Percentiles rank a stretch among this genome's conserved stretches.
Conservation (phyloP, 2,329 filamentous ascomycete species). For the Colletotrichum magnum region DNA sequence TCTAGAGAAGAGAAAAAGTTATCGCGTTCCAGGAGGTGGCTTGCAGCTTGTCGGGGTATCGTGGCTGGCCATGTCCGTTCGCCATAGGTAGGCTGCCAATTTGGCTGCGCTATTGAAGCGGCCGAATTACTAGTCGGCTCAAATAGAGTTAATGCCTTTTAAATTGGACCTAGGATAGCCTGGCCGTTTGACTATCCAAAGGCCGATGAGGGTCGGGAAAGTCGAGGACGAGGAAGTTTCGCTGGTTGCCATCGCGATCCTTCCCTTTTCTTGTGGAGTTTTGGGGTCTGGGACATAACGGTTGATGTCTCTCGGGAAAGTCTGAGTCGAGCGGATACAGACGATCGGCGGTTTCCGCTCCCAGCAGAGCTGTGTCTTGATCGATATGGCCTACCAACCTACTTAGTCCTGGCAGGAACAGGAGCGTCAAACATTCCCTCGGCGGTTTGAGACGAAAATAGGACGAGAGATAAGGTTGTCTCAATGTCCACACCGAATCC, state of each 20-base stretch:
- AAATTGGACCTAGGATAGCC: not conserved
- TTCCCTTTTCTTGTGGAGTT: too few species aligned
- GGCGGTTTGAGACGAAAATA: slow-evolving; percentile 11
- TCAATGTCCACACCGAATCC: not conserved
- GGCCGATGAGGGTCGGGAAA: not conserved
- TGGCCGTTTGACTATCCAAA: slow-evolving; percentile 15
- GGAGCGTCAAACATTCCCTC: not conserved
- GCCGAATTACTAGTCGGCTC: slow-evolving; percentile 11
- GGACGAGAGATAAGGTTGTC: slow-evolving; percentile 18
- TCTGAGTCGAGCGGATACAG: not conserved
- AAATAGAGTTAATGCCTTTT: slow-evolving; percentile 25
- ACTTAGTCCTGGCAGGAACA: not conserved
- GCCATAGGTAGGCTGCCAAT: not conserved
- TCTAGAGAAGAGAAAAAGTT: not conserved
- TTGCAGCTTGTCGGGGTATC: slow-evolving; percentile 5
- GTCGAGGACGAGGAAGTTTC: not conserved
- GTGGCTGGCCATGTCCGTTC: slow-evolving; percentile 1
- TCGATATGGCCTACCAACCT: too few species aligned
- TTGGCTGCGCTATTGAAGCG: slow-evolving; percentile 29
- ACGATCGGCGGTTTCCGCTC: too few species aligned
- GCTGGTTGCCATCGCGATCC: not conserved
- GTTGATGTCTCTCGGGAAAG: not conserved
- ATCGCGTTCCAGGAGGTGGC: slow-evolving; percentile 4
- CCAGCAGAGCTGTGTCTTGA: too few species aligned
- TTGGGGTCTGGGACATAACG: not conserved